Percentiles rank a stretch among this genome's conserved stretches.
Evolutionary conservation across 2,329 filamentous ascomycete species (phyloP).

Genomic region (Allantophomopsis cytisporea): DNA sequence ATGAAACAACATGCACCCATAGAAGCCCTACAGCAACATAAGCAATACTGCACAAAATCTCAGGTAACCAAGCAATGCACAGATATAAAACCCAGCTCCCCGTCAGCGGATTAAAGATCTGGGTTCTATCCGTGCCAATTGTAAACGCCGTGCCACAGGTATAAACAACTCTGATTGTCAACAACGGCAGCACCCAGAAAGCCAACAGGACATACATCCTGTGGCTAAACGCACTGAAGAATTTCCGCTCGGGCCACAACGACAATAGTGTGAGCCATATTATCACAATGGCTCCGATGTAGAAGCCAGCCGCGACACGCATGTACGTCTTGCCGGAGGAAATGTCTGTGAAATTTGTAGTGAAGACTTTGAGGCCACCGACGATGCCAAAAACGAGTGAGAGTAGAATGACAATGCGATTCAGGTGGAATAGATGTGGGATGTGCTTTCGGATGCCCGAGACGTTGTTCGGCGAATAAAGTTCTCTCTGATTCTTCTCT

Average conservation of each 20-base stretch:
- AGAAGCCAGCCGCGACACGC: slow-evolving; percentile 1
- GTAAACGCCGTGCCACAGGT: neutral
- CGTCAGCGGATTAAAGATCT: neutral
- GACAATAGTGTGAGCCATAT: neutral
- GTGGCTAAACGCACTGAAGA: neutral
- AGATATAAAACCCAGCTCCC: slow-evolving; percentile 3
- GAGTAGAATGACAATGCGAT: neutral
- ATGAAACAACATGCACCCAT: no score
- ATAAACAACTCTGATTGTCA: slow-evolving; percentile 1
- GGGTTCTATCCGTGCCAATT: no score
- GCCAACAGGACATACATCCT: neutral
- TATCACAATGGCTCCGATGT: neutral
- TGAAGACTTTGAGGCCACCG: slow-evolving; percentile 1
- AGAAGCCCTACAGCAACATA: slow-evolving; percentile 1
- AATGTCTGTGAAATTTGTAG: neutral
- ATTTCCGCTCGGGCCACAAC: neutral
- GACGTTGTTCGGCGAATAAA: no score
- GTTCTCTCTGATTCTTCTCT: no score
- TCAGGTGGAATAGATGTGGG: neutral
- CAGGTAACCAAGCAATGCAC: slow-evolving; percentile 1
- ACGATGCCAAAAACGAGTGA: neutral
- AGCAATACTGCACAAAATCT: slow-evolving; percentile 1
- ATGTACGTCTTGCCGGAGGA: neutral
- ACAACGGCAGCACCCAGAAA: neutral
- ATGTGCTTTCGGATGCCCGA: no score